These are phyloP conservation scores for Diplodia sapinea DNA, from an alignment of 2,329 filamentous ascomycete species.

Conservation along the genomic window DNA sequence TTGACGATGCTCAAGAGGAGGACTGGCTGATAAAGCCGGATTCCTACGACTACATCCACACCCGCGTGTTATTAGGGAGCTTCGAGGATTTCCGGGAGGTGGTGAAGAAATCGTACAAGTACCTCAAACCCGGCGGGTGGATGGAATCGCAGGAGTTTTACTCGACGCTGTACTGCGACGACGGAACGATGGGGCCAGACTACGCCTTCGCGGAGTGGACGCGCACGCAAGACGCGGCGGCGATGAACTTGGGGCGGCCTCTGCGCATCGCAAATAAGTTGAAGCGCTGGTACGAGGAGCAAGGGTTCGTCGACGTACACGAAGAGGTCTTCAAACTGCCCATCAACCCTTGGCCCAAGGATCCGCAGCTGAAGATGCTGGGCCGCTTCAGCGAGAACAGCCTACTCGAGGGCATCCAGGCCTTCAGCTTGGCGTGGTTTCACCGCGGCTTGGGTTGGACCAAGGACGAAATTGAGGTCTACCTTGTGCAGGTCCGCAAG, in stretches of 20 bases:
- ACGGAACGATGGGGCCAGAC: constrained; percentile 58
- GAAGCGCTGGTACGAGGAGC: constrained; percentile 60
- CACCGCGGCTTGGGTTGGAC: constrained; percentile 52
- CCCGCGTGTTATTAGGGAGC: constrained; percentile 63
- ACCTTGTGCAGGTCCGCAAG: constrained; percentile 51
- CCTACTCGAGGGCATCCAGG: constrained; percentile 53
- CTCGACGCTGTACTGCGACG: constrained; percentile 58
- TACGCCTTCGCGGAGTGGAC: constrained; percentile 59
- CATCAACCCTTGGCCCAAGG: constrained; percentile 58
- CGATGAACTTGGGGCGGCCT: constrained; percentile 53
- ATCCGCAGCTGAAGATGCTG: constrained; percentile 54
- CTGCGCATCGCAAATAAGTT: constrained; percentile 61
- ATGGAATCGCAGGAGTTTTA: constrained; percentile 53
- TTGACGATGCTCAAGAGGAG: constrained; percentile 68
- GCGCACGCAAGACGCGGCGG: constrained; percentile 50
- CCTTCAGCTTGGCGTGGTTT: constrained; percentile 52
- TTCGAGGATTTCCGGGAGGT: constrained; percentile 63
- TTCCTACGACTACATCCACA: constrained; percentile 65
- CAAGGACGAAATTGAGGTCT: constrained; percentile 52
- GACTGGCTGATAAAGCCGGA: constrained; percentile 62
- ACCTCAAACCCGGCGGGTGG: constrained; percentile 63
- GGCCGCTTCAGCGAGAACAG: constrained; percentile 58
- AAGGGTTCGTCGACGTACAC: constrained; percentile 64
- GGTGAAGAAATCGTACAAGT: constrained; percentile 58
- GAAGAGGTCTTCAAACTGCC: constrained; percentile 61